These are phyloP conservation scores for Camellia sinensis DNA, from an alignment of 148 eudicot genomes.

Conservation along the genomic window DNA sequence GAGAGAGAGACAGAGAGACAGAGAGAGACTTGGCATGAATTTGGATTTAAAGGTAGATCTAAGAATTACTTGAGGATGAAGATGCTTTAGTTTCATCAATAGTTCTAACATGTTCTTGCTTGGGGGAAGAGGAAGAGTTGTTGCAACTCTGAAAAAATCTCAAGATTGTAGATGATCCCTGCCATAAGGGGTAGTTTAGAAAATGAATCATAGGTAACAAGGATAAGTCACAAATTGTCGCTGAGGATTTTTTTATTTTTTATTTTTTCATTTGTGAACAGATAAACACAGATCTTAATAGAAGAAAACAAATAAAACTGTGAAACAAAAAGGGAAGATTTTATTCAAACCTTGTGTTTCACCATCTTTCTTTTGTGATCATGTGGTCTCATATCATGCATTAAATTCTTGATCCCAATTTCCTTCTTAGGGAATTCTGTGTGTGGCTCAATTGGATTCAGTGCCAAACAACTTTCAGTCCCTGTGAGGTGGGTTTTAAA, in stretches of 20 bases:
- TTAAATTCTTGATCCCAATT: constrained; percentile 14
- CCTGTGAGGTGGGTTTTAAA: constrained; percentile 11
- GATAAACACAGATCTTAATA: neutral
- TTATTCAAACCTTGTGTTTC: constrained; percentile 43
- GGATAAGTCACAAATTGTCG: no score
- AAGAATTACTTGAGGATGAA: constrained; percentile 43
- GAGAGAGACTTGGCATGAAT: neutral
- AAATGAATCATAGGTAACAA: neutral
- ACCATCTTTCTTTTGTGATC: constrained; percentile 41
- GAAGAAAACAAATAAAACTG: neutral
- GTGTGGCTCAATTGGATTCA: constrained; percentile 20
- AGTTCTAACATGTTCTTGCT: constrained; percentile 29
- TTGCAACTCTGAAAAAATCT: constrained; percentile 47
- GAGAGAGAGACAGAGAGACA: neutral
- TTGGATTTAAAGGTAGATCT: constrained; percentile 1
- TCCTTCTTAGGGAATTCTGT: constrained; percentile 20
- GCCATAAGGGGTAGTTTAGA: constrained; percentile 13
- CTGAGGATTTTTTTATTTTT: no score
- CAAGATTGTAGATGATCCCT: constrained; percentile 71
- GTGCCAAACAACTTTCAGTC: constrained; percentile 23
- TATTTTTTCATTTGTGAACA: neutral
- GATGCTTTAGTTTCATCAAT: constrained; percentile 27
- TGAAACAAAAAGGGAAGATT: neutral
- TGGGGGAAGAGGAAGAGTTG: constrained; percentile 27
- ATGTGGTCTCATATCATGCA: constrained; percentile 21